Percentiles rank a stretch among this genome's conserved stretches.
Conservation (phyloP, 2,329 filamentous ascomycete genomes). For the Ceratocystis variospora region DNA sequence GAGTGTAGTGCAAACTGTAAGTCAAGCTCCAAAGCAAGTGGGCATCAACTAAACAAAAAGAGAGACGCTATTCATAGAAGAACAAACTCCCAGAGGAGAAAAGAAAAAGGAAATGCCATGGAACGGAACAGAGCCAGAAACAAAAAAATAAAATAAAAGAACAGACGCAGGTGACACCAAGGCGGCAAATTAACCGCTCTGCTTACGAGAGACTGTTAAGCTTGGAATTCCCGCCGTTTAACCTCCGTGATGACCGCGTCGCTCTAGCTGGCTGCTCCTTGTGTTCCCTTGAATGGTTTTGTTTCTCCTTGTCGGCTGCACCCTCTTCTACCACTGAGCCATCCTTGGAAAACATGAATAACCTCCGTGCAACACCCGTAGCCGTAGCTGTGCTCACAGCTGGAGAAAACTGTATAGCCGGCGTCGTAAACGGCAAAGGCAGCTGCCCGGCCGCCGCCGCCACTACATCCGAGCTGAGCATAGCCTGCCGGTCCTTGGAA, state of each 20-base stretch:
- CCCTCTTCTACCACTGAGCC: not conserved
- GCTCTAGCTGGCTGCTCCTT: not conserved
- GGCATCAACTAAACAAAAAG: not conserved
- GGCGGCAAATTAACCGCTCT: not conserved
- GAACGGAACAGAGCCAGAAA: conserved; percentile 6
- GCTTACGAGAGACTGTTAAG: conserved; percentile 11
- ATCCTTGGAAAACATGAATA: conserved; percentile 1
- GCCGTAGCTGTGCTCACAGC: not conserved
- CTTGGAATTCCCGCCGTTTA: conserved; percentile 17
- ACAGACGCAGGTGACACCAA: not conserved
- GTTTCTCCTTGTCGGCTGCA: not conserved
- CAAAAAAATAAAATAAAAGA: conserved; percentile 4
- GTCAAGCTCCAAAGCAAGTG: too few species aligned
- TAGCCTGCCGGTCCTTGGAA: conserved; percentile 28
- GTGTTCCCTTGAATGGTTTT: not conserved
- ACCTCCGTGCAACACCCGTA: conserved; percentile 1
- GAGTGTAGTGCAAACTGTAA: too few species aligned
- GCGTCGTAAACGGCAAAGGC: conserved; percentile 3
- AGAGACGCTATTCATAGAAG: conserved; percentile 3
- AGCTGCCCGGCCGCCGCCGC: conserved; percentile 17
- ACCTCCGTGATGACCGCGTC: conserved; percentile 15
- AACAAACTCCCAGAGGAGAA: conserved; percentile 11
- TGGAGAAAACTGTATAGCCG: not conserved
- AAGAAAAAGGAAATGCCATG: conserved; percentile 11
- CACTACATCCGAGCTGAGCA: conserved; percentile 27